Conservation (phyloP, 116 monocot species). For the Trichopus zeylanicus region DNA sequence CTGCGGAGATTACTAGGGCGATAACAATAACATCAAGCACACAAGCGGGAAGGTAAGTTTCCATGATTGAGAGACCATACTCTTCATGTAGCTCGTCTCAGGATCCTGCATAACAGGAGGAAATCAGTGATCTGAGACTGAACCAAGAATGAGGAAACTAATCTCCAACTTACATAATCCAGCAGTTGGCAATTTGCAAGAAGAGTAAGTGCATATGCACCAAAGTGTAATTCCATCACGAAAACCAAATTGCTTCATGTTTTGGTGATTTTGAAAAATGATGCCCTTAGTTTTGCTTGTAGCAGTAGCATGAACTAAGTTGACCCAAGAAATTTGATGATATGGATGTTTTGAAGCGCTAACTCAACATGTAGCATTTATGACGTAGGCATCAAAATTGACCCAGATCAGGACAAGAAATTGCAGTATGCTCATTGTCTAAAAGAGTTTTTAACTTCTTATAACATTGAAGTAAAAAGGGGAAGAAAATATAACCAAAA, state of each 20-base stretch:
- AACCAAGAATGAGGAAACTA: neutral
- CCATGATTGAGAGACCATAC: neutral
- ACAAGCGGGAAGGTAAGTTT: too few relatives aligned
- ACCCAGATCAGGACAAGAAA: neutral
- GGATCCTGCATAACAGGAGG: neutral
- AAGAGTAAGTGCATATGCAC: too few relatives aligned
- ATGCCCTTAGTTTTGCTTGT: neutral
- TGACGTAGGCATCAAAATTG: neutral
- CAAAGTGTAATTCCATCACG: too few relatives aligned
- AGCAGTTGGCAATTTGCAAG: too few relatives aligned
- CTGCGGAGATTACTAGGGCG: too few relatives aligned
- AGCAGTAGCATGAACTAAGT: neutral
- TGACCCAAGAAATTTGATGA: neutral
- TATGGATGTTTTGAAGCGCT: neutral
- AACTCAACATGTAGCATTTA: neutral
- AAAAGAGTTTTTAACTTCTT: neutral
- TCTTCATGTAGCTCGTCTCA: neutral
- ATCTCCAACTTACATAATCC: too few relatives aligned
- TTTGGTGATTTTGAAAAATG: too few relatives aligned
- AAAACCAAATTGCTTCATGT: neutral
- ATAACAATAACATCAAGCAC: too few relatives aligned
- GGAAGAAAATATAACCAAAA: neutral
- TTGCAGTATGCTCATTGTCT: neutral
- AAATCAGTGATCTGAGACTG: neutral
- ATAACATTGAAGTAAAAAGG: too few relatives aligned